A percentile compares a stretch with the other conserved stretches of the same genome.
These are phyloP conservation scores for Exutisphaerella laricina DNA, from an alignment of 2,329 filamentous ascomycete genomes.

Conservation along the genomic window DNA sequence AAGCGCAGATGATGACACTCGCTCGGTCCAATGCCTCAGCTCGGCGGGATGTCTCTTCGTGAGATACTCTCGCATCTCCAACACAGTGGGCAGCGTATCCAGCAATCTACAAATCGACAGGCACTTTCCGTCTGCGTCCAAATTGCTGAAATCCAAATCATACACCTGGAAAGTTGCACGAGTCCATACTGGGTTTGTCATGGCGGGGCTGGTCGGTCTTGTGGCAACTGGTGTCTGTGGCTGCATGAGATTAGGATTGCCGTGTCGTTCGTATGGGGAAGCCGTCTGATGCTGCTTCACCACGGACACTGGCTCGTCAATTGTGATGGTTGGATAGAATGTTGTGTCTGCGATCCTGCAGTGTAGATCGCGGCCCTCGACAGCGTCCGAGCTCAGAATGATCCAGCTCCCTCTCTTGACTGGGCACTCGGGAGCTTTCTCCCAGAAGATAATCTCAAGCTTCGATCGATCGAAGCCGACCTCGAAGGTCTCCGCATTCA, in stretches of 20 bases:
- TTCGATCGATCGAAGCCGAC: conserved; percentile 33
- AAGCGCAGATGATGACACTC: conserved; percentile 60
- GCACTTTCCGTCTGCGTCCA: conserved; percentile 44
- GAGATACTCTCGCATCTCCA: conserved; percentile 52
- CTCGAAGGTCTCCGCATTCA: conserved; percentile 13
- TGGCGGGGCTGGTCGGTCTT: conserved; percentile 13
- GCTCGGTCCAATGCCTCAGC: conserved; percentile 50
- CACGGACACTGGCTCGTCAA: conserved; percentile 25
- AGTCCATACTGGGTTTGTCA: conserved; percentile 26
- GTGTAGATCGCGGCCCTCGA: conserved; percentile 36
- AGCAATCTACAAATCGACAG: conserved; percentile 50
- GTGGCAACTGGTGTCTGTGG: conserved; percentile 14
- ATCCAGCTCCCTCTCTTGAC: conserved; percentile 51
- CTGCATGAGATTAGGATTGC: no score
- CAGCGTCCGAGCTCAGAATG: conserved; percentile 19
- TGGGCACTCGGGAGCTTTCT: conserved; percentile 25
- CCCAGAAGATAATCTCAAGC: conserved; percentile 41
- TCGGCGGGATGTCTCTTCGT: conserved; percentile 33
- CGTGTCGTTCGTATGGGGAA: no score
- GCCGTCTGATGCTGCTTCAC: conserved; percentile 3
- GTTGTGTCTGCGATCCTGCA: conserved; percentile 46
- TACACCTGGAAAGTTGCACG: conserved; percentile 43
- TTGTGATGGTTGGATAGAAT: conserved; percentile 41
- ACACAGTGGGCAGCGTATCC: conserved; percentile 56
- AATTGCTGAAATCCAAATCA: conserved; percentile 53